Percentiles rank a stretch among this genome's conserved stretches.
These are phyloP conservation scores for Beauveria varroae DNA, from an alignment of 2,329 filamentous ascomycete species.

Conservation along the genomic window DNA sequence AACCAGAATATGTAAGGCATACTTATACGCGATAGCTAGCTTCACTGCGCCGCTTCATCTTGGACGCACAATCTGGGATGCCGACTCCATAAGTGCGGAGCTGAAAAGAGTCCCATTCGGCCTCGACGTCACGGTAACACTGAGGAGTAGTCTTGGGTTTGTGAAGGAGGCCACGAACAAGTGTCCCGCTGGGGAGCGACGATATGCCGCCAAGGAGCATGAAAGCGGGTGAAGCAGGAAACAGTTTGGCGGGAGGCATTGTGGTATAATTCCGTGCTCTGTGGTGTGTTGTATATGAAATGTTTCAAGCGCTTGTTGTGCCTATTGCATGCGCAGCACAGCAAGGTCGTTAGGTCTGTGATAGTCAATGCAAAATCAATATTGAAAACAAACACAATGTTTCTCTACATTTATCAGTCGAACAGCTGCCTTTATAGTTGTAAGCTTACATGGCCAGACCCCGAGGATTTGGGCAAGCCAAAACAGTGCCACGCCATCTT, in stretches of 20 bases:
- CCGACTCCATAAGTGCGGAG: slow-evolving; percentile 5
- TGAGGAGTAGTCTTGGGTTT: slow-evolving; percentile 1
- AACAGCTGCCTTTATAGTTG: background rate
- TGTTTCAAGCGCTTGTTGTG: background rate
- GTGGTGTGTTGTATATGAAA: background rate
- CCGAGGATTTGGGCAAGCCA: background rate
- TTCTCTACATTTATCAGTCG: background rate
- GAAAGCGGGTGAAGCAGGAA: slow-evolving; percentile 14
- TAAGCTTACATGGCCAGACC: background rate
- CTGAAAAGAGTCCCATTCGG: slow-evolving; percentile 7
- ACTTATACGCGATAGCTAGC: background rate
- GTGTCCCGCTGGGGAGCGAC: slow-evolving; percentile 15
- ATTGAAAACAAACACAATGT: background rate
- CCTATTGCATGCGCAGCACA: background rate
- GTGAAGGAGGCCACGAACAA: slow-evolving; percentile 14
- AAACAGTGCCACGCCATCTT: background rate
- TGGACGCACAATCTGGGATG: background rate
- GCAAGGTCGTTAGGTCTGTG: background rate
- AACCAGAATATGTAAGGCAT: background rate
- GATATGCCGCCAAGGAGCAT: slow-evolving; percentile 18
- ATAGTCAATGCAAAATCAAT: background rate
- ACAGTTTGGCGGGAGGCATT: slow-evolving; percentile 8
- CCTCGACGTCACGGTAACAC: slow-evolving; percentile 2
- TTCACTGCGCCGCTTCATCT: slow-evolving; percentile 2
- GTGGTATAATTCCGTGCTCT: background rate